Evolutionary conservation across 2,329 filamentous ascomycete species (phyloP).

Genomic region (Nothopassalora personata): DNA sequence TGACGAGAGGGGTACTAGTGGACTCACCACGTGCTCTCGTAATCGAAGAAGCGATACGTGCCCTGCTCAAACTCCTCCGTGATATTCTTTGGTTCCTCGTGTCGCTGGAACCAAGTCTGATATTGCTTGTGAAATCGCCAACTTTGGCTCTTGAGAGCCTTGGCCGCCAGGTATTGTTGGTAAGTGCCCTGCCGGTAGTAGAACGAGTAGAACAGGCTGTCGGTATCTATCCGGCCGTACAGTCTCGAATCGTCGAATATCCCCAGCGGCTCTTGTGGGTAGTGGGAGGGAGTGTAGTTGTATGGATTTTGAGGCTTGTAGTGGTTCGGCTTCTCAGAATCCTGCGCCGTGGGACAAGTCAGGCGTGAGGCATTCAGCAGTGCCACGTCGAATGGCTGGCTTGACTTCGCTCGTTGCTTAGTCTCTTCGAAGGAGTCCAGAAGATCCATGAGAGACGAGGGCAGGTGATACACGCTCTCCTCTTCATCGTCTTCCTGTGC

Average conservation of each 20-base stretch:
- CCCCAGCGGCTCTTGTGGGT: slow-evolving; percentile 84
- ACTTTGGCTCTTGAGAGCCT: slow-evolving; percentile 95
- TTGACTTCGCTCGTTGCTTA: slow-evolving; percentile 61
- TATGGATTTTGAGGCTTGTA: slow-evolving; percentile 81
- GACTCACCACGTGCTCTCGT: slow-evolving; percentile 93
- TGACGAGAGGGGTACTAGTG: slow-evolving; percentile 2
- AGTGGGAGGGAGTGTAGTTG: slow-evolving; percentile 68
- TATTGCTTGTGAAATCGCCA: slow-evolving; percentile 99
- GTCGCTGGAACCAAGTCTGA: slow-evolving; percentile 97
- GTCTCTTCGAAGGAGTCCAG: slow-evolving; percentile 85
- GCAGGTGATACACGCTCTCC: slow-evolving; percentile 86
- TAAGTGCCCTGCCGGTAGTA: slow-evolving; percentile 97
- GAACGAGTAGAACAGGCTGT: slow-evolving; percentile 97
- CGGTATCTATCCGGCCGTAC: slow-evolving; percentile 85
- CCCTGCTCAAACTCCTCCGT: slow-evolving; percentile 98
- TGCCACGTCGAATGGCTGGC: slow-evolving; percentile 60
- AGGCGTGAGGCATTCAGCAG: slow-evolving; percentile 71
- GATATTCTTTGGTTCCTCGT: slow-evolving; percentile 97
- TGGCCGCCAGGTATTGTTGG: slow-evolving; percentile 91
- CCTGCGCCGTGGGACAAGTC: slow-evolving; percentile 66
- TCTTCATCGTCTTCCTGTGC: slow-evolving; percentile 45
- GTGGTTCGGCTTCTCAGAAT: slow-evolving; percentile 75
- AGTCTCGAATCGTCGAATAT: slow-evolving; percentile 88
- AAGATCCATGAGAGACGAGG: slow-evolving; percentile 80
- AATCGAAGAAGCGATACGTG: slow-evolving; percentile 98